Conservation (phyloP, 2,329 filamentous ascomycete species). For the Ilyonectria mors-panacis region DNA sequence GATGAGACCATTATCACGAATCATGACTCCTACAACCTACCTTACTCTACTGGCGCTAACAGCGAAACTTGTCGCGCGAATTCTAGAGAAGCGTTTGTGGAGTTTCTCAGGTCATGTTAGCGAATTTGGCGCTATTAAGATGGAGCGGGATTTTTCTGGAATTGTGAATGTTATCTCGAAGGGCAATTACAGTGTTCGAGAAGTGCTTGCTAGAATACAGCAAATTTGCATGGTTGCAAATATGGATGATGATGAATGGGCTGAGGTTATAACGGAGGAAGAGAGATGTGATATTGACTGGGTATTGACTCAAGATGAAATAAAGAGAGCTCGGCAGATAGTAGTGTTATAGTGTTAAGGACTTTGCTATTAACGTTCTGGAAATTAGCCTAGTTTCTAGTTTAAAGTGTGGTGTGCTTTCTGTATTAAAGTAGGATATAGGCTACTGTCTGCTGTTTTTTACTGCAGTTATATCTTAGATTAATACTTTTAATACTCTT, state of each 20-base stretch:
- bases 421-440: no score
- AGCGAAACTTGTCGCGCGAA: not conserved
- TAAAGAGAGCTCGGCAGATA: no score
- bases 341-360: no score
- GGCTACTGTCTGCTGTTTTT: no score
- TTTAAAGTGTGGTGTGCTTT: no score
- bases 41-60: not conserved
- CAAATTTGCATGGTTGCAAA: not conserved
- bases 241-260: slow-evolving; percentile 16
- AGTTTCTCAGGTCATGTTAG: slow-evolving; percentile 1
- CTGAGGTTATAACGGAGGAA: not conserved
- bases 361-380: no score
- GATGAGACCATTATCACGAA: slow-evolving; percentile 8
- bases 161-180: slow-evolving; percentile 1
- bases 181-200: slow-evolving; percentile 2
- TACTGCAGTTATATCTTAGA: no score
- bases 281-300: no score
- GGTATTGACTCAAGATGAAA: no score
- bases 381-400: no score
- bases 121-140: slow-evolving; percentile 5
- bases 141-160: slow-evolving; percentile 13
- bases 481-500: no score
- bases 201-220: not conserved
- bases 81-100: slow-evolving; percentile 11
- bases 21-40: slow-evolving; percentile 5